Evolutionary conservation across 2,329 filamentous ascomycete species (phyloP), one percentile per base, ranked within the genome.

Genomic region (Calonectria pteridis): DNA sequence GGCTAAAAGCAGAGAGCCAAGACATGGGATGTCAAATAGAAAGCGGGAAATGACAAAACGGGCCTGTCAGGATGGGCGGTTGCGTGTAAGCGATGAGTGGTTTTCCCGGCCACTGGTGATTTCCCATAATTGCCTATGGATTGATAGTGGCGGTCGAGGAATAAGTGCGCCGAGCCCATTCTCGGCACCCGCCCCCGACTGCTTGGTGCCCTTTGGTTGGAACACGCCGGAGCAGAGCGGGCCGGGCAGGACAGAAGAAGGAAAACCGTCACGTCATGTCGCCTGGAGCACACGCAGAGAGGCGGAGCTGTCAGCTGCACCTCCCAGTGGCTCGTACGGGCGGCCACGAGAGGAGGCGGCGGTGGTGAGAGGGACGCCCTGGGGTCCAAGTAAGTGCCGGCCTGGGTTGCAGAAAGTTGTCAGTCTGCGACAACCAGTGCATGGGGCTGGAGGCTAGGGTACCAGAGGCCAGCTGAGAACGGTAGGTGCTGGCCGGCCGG

Each of bases 401-500:
- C 11, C 68, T 73, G 69, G 77, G 67, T 67, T 79, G 69, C 67
- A 69, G 74, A 55, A 77, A 69, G 53, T 65, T 78, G 73, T 74
- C 73, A 73, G 49, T 76, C 73, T 78, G 78, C 68, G 72, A 80
- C 78, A 74, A 68, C 73, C 69, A 76, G 72, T 76, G 69, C 75
- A 69, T 74, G 76, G 77, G 68, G 73, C 72, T 72, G n/a, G 26
- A 37, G 35, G 65, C 55, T 59, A 69, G 59, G 37, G 58, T 31
- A n/a, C 46, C 55, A 50, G 46, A 46, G 26, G 26, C 64, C 43
- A 43, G 46, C 53, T 68, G 40, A 43, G 29, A 62, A 37, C 53
- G 29, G 66, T 40, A 68, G 35, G 66, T 53, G 29, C 29, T 40
- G 31, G 31, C 31, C 23, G 31, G 31, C 31, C 23, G 31, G 55